A percentile compares a stretch with the other conserved stretches of the same genome.
phyloP scores from a whole-genome alignment of 2,329 filamentous ascomycete species.

The Cercospora citrullina region DNA sequence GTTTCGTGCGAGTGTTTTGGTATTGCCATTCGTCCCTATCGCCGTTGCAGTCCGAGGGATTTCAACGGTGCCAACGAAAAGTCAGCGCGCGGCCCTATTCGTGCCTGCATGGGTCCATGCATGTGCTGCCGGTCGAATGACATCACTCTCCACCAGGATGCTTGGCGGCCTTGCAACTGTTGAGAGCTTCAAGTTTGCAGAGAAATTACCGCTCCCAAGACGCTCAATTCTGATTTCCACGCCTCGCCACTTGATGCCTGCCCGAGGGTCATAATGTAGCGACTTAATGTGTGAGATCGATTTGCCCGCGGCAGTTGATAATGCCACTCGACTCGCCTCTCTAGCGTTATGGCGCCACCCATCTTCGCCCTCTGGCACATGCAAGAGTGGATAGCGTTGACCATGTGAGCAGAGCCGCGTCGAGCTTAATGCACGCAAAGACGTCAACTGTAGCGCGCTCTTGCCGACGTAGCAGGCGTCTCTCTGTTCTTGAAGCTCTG shows the following conservation, averaged over 20 bases:
- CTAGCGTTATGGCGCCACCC: background rate
- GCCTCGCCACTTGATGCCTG: background rate
- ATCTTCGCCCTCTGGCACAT: conserved; percentile 1
- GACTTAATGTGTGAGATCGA: background rate
- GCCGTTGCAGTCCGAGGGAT: conserved; percentile 14
- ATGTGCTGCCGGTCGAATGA: background rate
- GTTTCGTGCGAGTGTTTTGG: conserved; percentile 1
- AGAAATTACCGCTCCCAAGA: background rate
- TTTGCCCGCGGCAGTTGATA: background rate
- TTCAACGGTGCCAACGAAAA: background rate
- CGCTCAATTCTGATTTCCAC: background rate
- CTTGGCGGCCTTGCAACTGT: background rate
- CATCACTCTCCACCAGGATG: background rate
- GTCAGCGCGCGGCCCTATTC: background rate
- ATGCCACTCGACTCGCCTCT: background rate
- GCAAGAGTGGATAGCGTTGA: background rate
- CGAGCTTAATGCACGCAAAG: conserved; percentile 7
- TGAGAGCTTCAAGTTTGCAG: conserved; percentile 3
- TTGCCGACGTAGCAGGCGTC: background rate
- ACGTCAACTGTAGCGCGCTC: background rate
- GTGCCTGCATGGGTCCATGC: background rate
- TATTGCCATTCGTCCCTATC: conserved; percentile 14
- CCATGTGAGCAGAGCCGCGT: conserved; percentile 10
- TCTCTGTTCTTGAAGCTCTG: background rate
- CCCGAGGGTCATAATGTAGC: background rate